Conservation (phyloP, 495 filamentous ascomycete genomes). For the Aspergillus asperescens region DNA sequence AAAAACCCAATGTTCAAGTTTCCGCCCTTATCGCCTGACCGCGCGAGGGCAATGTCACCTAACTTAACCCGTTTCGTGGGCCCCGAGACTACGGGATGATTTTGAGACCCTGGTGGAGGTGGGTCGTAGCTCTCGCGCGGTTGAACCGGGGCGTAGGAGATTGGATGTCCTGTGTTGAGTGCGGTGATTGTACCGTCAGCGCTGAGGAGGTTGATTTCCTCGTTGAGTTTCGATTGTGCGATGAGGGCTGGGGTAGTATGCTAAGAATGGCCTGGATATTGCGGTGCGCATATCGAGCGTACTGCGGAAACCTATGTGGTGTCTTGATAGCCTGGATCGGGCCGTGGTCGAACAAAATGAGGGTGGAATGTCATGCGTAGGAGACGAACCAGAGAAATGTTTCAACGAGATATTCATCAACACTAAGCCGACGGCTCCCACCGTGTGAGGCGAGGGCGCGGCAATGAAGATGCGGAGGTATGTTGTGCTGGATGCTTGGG, state of each 20-base stretch:
- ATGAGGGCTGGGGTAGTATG: conserved; percentile 31
- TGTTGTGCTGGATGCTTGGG: conserved; percentile 26
- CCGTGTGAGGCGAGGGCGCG: conserved; percentile 4
- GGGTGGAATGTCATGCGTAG: neutral
- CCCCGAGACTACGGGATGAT: conserved; percentile 1
- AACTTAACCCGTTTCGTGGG: conserved; percentile 26
- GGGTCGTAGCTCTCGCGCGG: conserved; percentile 22
- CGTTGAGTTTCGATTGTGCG: conserved; percentile 21
- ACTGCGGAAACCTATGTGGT: conserved; percentile 23
- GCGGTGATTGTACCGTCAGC: conserved; percentile 1
- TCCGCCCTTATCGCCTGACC: conserved; percentile 48
- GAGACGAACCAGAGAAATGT: conserved; percentile 29
- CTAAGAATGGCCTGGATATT: conserved; percentile 26
- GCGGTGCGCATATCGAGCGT: conserved; percentile 29
- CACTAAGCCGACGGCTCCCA: conserved; percentile 17
- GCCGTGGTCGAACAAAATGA: too few relatives aligned
- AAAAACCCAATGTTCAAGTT: conserved; percentile 50
- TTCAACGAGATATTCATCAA: conserved; percentile 25
- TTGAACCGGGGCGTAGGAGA: conserved; percentile 10
- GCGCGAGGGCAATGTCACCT: conserved; percentile 36
- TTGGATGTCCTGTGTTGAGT: conserved; percentile 18
- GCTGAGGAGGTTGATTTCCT: conserved; percentile 21
- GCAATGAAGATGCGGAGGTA: conserved; percentile 30
- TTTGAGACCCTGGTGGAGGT: neutral
- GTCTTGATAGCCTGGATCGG: neutral